These are phyloP conservation scores for Plasmodium ovale DNA, from an alignment of 169 alveolate genomes.

Conservation along the genomic window DNA sequence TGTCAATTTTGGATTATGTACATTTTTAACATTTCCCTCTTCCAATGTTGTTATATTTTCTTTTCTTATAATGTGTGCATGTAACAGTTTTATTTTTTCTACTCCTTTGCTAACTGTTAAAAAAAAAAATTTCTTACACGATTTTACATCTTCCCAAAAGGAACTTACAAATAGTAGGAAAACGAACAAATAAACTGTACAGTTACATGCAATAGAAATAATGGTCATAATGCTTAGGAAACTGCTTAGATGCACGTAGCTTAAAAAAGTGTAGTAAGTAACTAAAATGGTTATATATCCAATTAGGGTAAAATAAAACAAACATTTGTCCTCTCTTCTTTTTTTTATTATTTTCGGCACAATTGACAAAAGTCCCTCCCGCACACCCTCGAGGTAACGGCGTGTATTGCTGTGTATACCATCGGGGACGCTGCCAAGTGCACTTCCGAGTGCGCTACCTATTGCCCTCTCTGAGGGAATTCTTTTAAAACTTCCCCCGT, in stretches of 20 bases:
- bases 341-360: background rate
- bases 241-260: conserved; percentile 17
- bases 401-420: no score
- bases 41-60: background rate
- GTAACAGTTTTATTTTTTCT: no score
- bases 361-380: no score
- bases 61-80: background rate
- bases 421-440: no score
- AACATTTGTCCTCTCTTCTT: conserved; percentile 7
- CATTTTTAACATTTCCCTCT: conserved; percentile 1
- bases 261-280: conserved; percentile 33
- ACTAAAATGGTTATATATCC: conserved; percentile 27
- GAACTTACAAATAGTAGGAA: conserved; percentile 5
- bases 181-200: conserved; percentile 6
- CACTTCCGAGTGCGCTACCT: no score
- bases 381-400: no score
- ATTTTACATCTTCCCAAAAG: conserved; percentile 1
- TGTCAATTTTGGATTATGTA: background rate
- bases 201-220: conserved; percentile 24
- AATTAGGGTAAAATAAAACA: conserved; percentile 34
- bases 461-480: no score
- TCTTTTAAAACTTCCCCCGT: no score
- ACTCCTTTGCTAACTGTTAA: no score
- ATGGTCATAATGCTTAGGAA: conserved; percentile 13
- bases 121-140: no score